These are phyloP conservation scores for Ceratobasidium papillatum DNA, from an alignment of 1,284 basidiomycete species.

Conservation along the genomic window DNA sequence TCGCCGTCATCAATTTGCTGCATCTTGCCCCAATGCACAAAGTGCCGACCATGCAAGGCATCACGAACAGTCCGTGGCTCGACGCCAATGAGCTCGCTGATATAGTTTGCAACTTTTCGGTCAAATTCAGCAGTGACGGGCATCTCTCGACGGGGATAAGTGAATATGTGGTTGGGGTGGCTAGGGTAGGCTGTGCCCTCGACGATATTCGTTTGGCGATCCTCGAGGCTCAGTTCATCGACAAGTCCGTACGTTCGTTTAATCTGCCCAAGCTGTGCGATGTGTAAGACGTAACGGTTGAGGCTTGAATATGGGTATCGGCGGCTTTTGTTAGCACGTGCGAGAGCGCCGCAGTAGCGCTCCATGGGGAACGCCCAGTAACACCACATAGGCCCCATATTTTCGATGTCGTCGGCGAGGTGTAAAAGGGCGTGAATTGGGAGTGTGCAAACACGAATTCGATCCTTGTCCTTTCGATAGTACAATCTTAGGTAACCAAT, in stretches of 20 bases:
- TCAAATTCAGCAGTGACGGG: constrained; percentile 43
- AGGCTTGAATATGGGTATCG: constrained; percentile 49
- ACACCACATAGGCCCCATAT: constrained; percentile 55
- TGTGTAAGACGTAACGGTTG: constrained; percentile 46
- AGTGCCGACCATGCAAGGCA: not conserved
- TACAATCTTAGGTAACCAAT: constrained; percentile 51
- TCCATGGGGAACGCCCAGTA: constrained; percentile 59
- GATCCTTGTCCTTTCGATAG: constrained; percentile 51
- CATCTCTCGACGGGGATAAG: not conserved
- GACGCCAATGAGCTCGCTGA: not conserved
- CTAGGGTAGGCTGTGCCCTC: not conserved
- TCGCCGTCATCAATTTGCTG: not conserved
- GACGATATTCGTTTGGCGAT: not conserved
- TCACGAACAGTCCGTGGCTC: not conserved
- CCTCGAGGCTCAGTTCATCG: constrained; percentile 39
- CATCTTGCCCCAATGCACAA: constrained; percentile 29
- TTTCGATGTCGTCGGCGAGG: constrained; percentile 52
- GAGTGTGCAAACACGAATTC: constrained; percentile 53
- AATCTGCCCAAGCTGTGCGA: constrained; percentile 47
- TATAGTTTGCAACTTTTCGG: not conserved
- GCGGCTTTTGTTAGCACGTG: constrained; percentile 47
- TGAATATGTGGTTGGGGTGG: not conserved
- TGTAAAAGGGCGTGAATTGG: constrained; percentile 57
- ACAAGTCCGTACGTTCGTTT: constrained; percentile 45
- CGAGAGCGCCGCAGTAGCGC: constrained; percentile 48